Base-by-base conservation (phyloP, 73 alveolate species). In the Paramecium pentaurelia region DNA sequence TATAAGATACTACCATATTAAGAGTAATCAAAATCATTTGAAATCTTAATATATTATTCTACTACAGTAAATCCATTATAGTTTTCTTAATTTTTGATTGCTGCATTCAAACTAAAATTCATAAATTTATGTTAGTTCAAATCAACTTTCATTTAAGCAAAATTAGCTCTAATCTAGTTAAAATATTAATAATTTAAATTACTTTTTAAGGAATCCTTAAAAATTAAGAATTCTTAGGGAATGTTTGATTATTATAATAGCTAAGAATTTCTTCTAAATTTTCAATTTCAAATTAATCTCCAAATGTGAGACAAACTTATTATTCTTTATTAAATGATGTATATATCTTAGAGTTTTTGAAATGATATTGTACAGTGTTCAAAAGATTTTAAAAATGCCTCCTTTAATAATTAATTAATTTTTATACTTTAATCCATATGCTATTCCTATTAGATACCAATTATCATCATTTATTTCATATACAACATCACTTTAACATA, bases 391-490 rank as follows among this genome's bases (percentile, higher is more conserved):
- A 47, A 34, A 80, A 80, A 25, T 80, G 71, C 16, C 91, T 40
- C 91, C 88, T 75, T 3, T 12, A 37, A 36, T 75, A 6, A 75
- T 30, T 34, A 18, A 16, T 27, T 4, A 68, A 14, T 38, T 34
- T 38, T 3, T 5, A 30, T 75, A 75, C 88, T 80, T 80, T 47
- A 80, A 80, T 18, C 91, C 91, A 80, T 80, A 80, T 32, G 91
- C 91, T 9, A 80, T 45, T 20, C 91, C 91, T 6, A 80, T 80
- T 14, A 80, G 12, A 12, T 80, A 80, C 91, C 91, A 80, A 80
- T 80, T 80, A 80, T 80, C 91, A 45, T 80, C 91, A 27, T 80
- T 80, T 6, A 80, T 80, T 36, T 80, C 91, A 47, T 44, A 80
- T 18, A 49, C 91, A n/a, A 45, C 58, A 45, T 80, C 42, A 25